Percentiles rank a stretch among this genome's conserved stretches.
Evolutionary conservation across 345 rosid genomes (phyloP).

Genomic region (Schrenkiella parvula): DNA sequence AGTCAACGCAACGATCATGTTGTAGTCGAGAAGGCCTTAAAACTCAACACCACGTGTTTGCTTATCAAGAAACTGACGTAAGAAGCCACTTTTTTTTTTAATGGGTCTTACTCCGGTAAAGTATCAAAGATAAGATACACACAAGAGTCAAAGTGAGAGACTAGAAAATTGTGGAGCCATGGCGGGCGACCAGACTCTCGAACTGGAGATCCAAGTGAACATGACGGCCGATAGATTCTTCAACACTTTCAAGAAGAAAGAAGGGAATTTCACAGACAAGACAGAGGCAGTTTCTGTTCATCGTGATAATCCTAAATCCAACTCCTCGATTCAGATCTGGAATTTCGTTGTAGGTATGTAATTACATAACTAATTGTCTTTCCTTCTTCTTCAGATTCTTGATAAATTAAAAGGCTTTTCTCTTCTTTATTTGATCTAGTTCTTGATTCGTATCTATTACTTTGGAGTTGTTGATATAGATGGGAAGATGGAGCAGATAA

Average conservation of each 20-base stretch:
- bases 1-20: background rate
- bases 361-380: background rate
- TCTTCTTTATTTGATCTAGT: background rate
- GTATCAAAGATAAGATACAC: background rate
- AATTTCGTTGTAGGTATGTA: conserved; percentile 6
- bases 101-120: background rate
- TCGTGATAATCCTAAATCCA: conserved; percentile 7
- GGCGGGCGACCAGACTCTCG: background rate
- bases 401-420: background rate
- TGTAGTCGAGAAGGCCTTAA: background rate
- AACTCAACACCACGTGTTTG: background rate
- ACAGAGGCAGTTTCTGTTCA: conserved; percentile 15
- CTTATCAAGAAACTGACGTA: background rate
- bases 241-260: conserved; percentile 20
- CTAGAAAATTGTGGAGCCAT: background rate
- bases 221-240: conserved; percentile 10
- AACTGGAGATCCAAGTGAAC: conserved; percentile 22
- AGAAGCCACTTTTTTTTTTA: background rate
- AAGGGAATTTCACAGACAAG: conserved; percentile 21
- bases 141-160: background rate
- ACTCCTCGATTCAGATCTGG: conserved; percentile 23
- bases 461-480: conserved; percentile 1
- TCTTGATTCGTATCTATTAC: background rate
- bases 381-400: background rate
- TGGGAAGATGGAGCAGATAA: conserved; percentile 22